Conservation (phyloP, 331 rosid genomes). For the Pyrus hybrid region DNA sequence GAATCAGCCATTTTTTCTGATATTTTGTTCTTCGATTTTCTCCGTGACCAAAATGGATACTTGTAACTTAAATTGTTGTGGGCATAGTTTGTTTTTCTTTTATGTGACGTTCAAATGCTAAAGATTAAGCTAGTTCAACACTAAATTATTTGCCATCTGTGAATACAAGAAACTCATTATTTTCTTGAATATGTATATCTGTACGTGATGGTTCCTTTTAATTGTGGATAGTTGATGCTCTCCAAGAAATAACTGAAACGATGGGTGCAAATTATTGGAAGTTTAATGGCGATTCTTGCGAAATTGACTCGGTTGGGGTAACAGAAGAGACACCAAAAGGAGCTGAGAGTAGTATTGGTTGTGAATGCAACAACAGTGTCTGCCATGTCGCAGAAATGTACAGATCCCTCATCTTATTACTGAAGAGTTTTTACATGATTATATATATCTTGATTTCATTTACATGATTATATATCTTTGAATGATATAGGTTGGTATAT, state of each 20-base stretch:
- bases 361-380: slow-evolving; percentile 28
- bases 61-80: neutral
- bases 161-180: neutral
- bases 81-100: neutral
- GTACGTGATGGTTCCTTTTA: neutral
- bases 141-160: neutral
- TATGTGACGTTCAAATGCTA: neutral
- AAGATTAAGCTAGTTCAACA: neutral
- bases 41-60: neutral
- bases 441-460: neutral
- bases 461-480: too few species aligned
- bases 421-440: neutral
- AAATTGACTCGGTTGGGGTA: slow-evolving; percentile 31
- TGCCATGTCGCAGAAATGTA: slow-evolving; percentile 76
- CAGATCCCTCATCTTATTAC: slow-evolving; percentile 15
- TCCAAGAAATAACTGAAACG: slow-evolving; percentile 23
- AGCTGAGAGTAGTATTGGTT: slow-evolving; percentile 6
- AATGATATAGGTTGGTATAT: neutral
- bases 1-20: neutral
- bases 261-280: slow-evolving; percentile 43
- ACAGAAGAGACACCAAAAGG: slow-evolving; percentile 13
- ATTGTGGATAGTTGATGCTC: slow-evolving; percentile 33
- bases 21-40: neutral
- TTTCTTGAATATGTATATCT: neutral
- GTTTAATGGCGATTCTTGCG: slow-evolving; percentile 25